phyloP scores from a whole-genome alignment of 164 flowering plant species.

The Magnolia changhungtana region DNA sequence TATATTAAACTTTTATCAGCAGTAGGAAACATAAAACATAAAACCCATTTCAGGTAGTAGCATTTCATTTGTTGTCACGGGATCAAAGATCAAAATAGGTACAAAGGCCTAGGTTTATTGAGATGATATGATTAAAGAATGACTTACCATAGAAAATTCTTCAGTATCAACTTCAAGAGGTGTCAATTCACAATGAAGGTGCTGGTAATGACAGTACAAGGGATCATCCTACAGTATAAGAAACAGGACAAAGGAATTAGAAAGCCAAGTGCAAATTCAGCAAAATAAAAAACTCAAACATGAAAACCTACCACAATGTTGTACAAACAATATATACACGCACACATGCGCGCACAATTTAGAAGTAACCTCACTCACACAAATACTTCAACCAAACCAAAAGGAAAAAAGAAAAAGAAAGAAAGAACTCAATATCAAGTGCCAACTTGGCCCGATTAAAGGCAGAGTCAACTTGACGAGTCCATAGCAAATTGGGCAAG shows the following conservation, averaged over 20 bases:
- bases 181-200: conserved; percentile 60
- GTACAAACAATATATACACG: background rate
- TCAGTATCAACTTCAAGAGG: conserved; percentile 57
- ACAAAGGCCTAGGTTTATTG: background rate
- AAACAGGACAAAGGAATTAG: background rate
- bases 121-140: conserved; percentile 1
- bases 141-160: conserved; percentile 66
- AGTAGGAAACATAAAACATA: background rate
- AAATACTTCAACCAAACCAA: too few relatives aligned
- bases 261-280: background rate
- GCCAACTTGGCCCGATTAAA: too few relatives aligned
- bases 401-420: too few relatives aligned
- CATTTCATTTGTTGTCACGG: too few relatives aligned
- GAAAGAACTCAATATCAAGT: too few relatives aligned
- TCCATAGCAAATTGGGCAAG: too few relatives aligned
- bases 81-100: too few relatives aligned
- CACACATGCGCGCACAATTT: background rate
- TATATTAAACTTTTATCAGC: background rate
- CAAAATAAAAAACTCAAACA: background rate
- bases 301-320: background rate
- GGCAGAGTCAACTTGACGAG: too few relatives aligned
- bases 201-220: conserved; percentile 57
- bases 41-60: background rate
- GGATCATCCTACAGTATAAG: conserved; percentile 65
- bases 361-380: background rate